Evolutionary conservation across 2,329 filamentous ascomycete species (phyloP).

Genomic region (Fusarium anthophilum): DNA sequence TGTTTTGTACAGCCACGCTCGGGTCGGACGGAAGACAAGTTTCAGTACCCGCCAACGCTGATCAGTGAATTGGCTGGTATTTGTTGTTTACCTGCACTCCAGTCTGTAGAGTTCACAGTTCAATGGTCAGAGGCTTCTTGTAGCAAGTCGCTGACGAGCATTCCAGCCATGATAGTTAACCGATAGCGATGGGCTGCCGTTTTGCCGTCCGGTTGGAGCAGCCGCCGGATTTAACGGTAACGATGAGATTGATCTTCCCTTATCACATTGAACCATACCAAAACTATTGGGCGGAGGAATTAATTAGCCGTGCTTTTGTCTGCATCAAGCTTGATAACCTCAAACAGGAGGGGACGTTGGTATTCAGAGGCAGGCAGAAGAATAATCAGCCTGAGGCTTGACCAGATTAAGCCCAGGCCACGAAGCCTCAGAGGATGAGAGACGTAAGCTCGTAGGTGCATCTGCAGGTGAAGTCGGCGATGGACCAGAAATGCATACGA

Average conservation of each 20-base stretch:
- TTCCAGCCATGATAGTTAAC: slow-evolving; percentile 14
- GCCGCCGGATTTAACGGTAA: slow-evolving; percentile 5
- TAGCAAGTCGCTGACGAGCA: slow-evolving; percentile 7
- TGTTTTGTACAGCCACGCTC: slow-evolving; percentile 35
- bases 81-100: slow-evolving; percentile 16
- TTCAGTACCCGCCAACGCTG: slow-evolving; percentile 17
- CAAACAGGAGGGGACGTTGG: slow-evolving; percentile 24
- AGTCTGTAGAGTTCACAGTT: not conserved
- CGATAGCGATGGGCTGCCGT: slow-evolving; percentile 12
- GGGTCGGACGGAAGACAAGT: slow-evolving; percentile 29
- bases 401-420: slow-evolving; percentile 41
- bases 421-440: slow-evolving; percentile 32
- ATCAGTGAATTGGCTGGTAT: slow-evolving; percentile 13
- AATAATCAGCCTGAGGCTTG: slow-evolving; percentile 39
- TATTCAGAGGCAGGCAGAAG: slow-evolving; percentile 24
- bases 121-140: not conserved
- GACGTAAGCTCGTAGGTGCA: slow-evolving; percentile 38
- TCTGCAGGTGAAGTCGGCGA: slow-evolving; percentile 24
- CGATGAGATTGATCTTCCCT: slow-evolving; percentile 4
- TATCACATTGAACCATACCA: slow-evolving; percentile 1
- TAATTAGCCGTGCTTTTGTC: slow-evolving; percentile 16
- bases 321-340: slow-evolving; percentile 22
- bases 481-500: slow-evolving; percentile 23
- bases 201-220: slow-evolving; percentile 21
- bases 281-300: slow-evolving; percentile 26